Evolutionary conservation across 1,139 yeast genomes (phyloP), one percentile per base, ranked within the genome.

Genomic region (Saccharomyces hybrid): DNA sequence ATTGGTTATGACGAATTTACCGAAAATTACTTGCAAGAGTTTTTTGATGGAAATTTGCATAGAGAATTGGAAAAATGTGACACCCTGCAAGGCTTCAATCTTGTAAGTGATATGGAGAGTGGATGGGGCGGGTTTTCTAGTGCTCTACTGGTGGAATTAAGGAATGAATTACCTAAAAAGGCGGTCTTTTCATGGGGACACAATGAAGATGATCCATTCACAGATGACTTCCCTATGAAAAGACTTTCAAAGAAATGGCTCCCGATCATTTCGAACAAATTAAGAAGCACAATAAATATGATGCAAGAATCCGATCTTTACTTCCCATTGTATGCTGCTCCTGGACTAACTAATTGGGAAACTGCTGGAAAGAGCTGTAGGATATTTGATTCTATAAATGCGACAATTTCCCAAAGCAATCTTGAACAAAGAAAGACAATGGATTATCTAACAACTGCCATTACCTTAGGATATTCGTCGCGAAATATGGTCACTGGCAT

Each of bases 51-150:
- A 5, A 73, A 74, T 8, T 80, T 91, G 56, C 75, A 97, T 52
- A 74, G 75, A 3, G 71, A 79, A 50, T 66, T 93, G n/a, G 99
- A 93, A 65, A 80, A 81, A 58, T 83, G 95, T 64, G 98, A 93
- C 67, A 70, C 74, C 27, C 67, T 90, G 31, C 81, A 79, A 54
- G 97, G 97, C 0, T 59, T 91, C 11, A 86, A 85, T 60, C 55
- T 88, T 0, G 66, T 84, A 1, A 78, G 86, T 0, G 95, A 89
- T 52, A 61, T 84, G 5, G 93, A 87, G 65, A 77, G 82, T 42
- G 86, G 86, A 0, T 93, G 98, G 98, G 85, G 91, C 48, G 97
- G 96, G 0, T 84, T 87, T 61, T 71, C 88, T 1, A 69, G 74
- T 41, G 77, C 77, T 49, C 62, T 84, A 59, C 58, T 90, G 32